Percentiles rank a stretch among this genome's conserved stretches.
These are phyloP conservation scores for Tremella mesenterica DNA, from an alignment of 768 basidiomycete genomes.

Conservation along the genomic window DNA sequence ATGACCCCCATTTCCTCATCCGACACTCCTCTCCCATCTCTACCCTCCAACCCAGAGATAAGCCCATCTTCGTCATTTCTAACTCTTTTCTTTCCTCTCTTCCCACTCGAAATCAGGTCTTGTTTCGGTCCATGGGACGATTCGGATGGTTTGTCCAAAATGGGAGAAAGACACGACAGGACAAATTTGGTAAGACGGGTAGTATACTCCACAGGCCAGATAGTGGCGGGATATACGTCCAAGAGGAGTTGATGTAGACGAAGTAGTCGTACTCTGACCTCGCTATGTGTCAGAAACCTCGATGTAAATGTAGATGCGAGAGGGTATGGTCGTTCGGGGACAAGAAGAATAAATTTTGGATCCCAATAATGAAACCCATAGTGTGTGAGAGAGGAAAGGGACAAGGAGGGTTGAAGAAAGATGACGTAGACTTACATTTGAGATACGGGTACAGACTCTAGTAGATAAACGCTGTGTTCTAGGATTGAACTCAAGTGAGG, in stretches of 20 bases:
- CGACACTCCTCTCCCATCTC: slow-evolving; percentile 12
- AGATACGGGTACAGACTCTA: slow-evolving; percentile 22
- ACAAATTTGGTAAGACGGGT: slow-evolving; percentile 28
- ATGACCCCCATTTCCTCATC: slow-evolving; percentile 14
- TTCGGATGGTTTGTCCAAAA: neutral
- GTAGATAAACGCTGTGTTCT: slow-evolving; percentile 38
- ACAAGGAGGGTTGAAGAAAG: too few relatives aligned
- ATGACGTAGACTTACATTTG: slow-evolving; percentile 25
- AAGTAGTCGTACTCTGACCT: too few relatives aligned
- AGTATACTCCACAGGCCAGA: slow-evolving; percentile 25
- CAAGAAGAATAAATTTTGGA: slow-evolving; percentile 11
- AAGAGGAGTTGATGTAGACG: slow-evolving; percentile 30
- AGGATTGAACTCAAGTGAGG: slow-evolving; percentile 38
- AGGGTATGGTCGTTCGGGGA: too few relatives aligned
- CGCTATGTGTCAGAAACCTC: too few relatives aligned
- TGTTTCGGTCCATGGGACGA: neutral
- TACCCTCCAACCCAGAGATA: slow-evolving; percentile 35
- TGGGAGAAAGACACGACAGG: slow-evolving; percentile 17
- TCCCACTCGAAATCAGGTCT: slow-evolving; percentile 14
- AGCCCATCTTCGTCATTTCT: slow-evolving; percentile 39
- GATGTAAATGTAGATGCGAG: too few relatives aligned
- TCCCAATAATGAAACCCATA: slow-evolving; percentile 3
- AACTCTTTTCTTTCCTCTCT: slow-evolving; percentile 41
- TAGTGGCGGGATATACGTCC: slow-evolving; percentile 20
- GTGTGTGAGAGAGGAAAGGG: neutral